Evolutionary conservation across 208 protist species (phyloP), one percentile per base, ranked within the genome.

Genomic region (Naegleria gruberi): DNA sequence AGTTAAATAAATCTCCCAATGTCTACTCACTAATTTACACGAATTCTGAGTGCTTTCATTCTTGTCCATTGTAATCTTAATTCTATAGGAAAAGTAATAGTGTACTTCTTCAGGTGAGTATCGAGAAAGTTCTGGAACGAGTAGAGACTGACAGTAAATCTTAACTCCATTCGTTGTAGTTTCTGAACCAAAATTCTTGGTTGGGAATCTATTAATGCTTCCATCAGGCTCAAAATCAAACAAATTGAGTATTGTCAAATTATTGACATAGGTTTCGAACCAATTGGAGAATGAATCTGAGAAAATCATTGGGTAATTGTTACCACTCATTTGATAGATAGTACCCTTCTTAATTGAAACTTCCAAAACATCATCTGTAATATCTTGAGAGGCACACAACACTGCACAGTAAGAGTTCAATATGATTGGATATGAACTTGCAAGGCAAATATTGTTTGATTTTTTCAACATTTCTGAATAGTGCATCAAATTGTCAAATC

Each of bases 31-130:
- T 23, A 87, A 23, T 41, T 51, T 15, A 40, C 83, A 87, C 2
- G 41, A 41, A 4, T 55, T 46, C 8, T 87, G 12, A 5, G 6
- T 55, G 2, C 7, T 30, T 46, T 46, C 83, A 34, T 55, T 55
- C 44, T 87, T 41, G 15, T 87, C 83, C 83, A 87, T 87, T 8
- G 43, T 55, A 40, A 87, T 87, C 37, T 40, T 45, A 5, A 87
- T 51, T 23, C 83, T 42, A 55, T 87, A 87, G 15, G 43, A n/a
- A 87, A 87, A 87, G 30, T 42, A n/a, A 55, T 87, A 87, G 19
- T 37, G n/a, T 55, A 4, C 6, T n/a, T 47, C 23, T 15, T 2
- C 12, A 4, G 19, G 12, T 15, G 65, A 37, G 26, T 37, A 37
- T 77, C n/a, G 17, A 37, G 30, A 37, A 7, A 77, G 6, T 55